Conservation (phyloP, 208 protist genomes). For the Trichomonas tenax region DNA sequence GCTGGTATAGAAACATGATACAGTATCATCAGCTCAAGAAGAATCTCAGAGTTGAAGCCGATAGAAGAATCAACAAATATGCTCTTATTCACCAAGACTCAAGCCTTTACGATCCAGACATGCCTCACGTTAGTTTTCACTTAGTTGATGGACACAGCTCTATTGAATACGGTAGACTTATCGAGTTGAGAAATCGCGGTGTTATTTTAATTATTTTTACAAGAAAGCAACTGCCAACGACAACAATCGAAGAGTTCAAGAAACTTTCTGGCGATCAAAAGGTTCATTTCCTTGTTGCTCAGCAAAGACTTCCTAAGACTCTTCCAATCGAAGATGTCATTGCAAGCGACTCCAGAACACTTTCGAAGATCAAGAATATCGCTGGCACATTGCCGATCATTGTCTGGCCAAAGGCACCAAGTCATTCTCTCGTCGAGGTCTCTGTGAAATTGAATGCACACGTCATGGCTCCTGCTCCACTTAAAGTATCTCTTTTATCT, state of each 20-base stretch:
- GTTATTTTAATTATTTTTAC: neutral
- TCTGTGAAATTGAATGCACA: neutral
- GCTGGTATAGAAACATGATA: neutral
- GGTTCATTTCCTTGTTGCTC: neutral
- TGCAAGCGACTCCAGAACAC: neutral
- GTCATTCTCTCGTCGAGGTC: neutral
- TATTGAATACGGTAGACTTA: neutral
- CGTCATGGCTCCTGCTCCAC: neutral
- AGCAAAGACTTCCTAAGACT: neutral
- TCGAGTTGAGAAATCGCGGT: neutral
- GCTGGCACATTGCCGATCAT: neutral
- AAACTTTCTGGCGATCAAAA: neutral
- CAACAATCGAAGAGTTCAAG: neutral
- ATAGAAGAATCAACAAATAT: neutral
- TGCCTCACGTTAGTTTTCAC: neutral
- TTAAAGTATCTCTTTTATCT: neutral
- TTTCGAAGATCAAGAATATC: neutral
- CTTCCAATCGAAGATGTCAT: slow-evolving; percentile 4
- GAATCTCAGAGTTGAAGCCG: neutral
- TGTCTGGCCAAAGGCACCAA: neutral
- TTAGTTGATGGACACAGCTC: neutral
- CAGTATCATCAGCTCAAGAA: neutral
- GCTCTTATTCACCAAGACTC: too few species aligned
- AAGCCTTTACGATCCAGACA: neutral
- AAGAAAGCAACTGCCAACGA: neutral